A percentile compares a stretch with the other conserved stretches of the same genome.
phyloP scores from a whole-genome alignment of 2,329 filamentous ascomycete species.

The Penicillium aurantiogriseum region DNA sequence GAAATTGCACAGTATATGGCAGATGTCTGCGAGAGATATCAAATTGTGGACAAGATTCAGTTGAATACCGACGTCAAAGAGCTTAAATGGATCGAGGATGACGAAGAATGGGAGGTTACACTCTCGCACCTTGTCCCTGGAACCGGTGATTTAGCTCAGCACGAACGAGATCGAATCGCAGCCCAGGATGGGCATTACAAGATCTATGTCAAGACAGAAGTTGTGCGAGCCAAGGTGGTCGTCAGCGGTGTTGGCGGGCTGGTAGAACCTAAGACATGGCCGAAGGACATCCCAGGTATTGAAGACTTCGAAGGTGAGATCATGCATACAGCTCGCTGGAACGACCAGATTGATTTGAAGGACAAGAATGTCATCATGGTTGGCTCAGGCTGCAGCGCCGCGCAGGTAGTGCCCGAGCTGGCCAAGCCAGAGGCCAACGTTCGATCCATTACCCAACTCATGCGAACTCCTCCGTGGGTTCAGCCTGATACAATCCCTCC shows the following conservation, averaged over 20 bases:
- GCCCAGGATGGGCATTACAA: constrained; percentile 45
- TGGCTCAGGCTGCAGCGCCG: constrained; percentile 58
- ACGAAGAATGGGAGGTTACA: constrained; percentile 56
- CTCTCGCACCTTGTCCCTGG: constrained; percentile 53
- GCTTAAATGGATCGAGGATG: constrained; percentile 53
- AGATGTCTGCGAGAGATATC: constrained; percentile 53
- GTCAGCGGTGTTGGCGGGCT: constrained; percentile 56
- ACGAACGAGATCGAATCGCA: constrained; percentile 48
- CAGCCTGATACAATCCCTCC: constrained; percentile 43
- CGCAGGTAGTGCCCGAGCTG: constrained; percentile 56
- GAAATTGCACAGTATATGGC: constrained; percentile 55
- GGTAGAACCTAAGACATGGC: constrained; percentile 54
- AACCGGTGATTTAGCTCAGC: constrained; percentile 52
- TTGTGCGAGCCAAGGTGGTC: constrained; percentile 55
- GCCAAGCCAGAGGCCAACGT: constrained; percentile 49
- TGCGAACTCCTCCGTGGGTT: constrained; percentile 60
- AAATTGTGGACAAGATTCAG: constrained; percentile 58
- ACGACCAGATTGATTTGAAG: constrained; percentile 51
- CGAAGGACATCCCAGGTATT: constrained; percentile 51
- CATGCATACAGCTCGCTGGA: constrained; percentile 59
- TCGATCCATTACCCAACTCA: constrained; percentile 59
- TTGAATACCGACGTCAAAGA: constrained; percentile 57
- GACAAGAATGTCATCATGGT: constrained; percentile 58
- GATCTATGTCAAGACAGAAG: constrained; percentile 54
- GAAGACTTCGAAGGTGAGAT: constrained; percentile 56